These are phyloP conservation scores for Teratosphaeria gauchensis DNA, from an alignment of 2,329 filamentous ascomycete genomes.

Conservation along the genomic window DNA sequence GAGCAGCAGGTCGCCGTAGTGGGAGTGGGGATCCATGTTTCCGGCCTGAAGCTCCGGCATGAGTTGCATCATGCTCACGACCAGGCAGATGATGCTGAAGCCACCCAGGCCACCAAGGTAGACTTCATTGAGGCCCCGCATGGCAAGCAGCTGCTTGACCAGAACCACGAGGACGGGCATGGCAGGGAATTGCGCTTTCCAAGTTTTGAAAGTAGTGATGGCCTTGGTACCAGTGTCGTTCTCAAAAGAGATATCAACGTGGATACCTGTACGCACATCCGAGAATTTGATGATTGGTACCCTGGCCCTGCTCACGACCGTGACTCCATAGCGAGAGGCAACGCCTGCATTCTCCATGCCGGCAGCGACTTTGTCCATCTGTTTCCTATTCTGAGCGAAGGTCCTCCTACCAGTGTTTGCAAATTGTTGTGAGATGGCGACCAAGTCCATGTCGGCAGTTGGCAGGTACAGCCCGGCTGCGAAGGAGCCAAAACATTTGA, in stretches of 20 bases:
- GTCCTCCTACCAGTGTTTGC: constrained; percentile 43
- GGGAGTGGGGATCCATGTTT: constrained; percentile 49
- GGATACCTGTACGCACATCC: constrained; percentile 66
- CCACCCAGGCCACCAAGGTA: constrained; percentile 85
- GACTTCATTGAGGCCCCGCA: constrained; percentile 86
- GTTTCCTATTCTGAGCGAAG: constrained; percentile 22
- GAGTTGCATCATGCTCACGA: constrained; percentile 77
- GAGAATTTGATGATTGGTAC: constrained; percentile 90
- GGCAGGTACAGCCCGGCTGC: constrained; percentile 65
- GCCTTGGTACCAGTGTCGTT: constrained; percentile 74
- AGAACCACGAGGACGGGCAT: constrained; percentile 81
- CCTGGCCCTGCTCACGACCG: constrained; percentile 64
- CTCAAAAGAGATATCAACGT: constrained; percentile 91
- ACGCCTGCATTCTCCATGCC: constrained; percentile 50
- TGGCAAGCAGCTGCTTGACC: constrained; percentile 84
- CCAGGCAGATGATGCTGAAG: constrained; percentile 87
- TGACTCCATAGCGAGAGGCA: constrained; percentile 48
- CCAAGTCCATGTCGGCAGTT: constrained; percentile 87
- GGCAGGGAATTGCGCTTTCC: constrained; percentile 69
- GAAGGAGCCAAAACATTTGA: constrained; percentile 85
- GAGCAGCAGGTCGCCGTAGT: constrained; percentile 73
- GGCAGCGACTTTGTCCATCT: constrained; percentile 52
- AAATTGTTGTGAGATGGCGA: constrained; percentile 58
- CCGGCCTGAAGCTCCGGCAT: constrained; percentile 60
- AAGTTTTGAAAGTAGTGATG: constrained; percentile 67